Base-by-base conservation (phyloP, 2,329 filamentous ascomycete genomes). In the Nemania sp. region DNA sequence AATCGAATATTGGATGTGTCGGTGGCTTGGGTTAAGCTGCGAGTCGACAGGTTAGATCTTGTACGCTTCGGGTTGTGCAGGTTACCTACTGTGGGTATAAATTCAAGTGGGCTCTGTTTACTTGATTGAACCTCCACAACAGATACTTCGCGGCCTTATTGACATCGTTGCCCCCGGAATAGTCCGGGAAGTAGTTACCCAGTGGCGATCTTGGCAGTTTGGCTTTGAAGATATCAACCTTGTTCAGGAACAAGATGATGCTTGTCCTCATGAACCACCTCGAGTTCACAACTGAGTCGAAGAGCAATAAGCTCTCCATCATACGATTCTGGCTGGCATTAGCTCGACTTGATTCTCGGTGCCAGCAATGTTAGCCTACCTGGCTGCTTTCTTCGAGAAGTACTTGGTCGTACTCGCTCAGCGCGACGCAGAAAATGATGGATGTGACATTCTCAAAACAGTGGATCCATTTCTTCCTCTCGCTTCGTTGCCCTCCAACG, bases 401-500 rank as follows among this genome's bases (percentile, higher is more conserved):
- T 5, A 97, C 94, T 78, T 99, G 95, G 73, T 99, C 95, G 75
- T 99, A 99, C 78, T 99, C 95, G 80, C 93, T 98, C 69, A 99
- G 80, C 15, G 95, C 95, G 64, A 99, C 95, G 73, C 95, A 99
- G 78, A 99, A 99, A 69, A 99, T 99, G 76, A 99, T 99, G 3
- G 95, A 98, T 45, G 95, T 99, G 71, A 99, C 95, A 71, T 98
- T 98, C 77, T 99, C 95, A 76, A 99, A 99, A 80, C 95, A 99
- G 79, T 99, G 95, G 74, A 99, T 99, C 95, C 95, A 99, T 80
- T 99, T 99, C 82, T 99, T 99, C 65, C 95, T 87, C 78, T 99
- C 95, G 76, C 94, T 98, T 74, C 95, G 84, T 78, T 99, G 95
- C 21, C 95, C 95, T 65, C 95, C 95, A 4, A 99, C 95, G 76